Base-by-base conservation (phyloP, 2,329 filamentous ascomycete genomes). In the Grosmannia penicillata region DNA sequence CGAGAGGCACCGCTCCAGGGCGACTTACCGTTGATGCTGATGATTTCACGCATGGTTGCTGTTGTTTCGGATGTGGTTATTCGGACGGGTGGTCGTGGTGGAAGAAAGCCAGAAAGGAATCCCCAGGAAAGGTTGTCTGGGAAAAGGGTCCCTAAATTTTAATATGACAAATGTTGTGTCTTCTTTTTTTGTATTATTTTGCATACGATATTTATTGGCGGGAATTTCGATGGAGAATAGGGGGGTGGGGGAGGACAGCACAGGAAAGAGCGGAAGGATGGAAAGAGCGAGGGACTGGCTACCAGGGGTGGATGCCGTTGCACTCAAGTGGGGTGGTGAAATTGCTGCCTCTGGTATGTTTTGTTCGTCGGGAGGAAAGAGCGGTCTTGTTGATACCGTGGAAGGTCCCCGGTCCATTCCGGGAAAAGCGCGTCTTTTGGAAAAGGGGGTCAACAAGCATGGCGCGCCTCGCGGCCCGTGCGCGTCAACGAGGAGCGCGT, bases 41-140 rank as follows among this genome's bases (percentile, higher is more conserved):
- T 94, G 63, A 96, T 86, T 78, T 96, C 89, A 82, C 89, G 87
- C 89, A 96, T 96, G 62, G 63, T 87, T 72, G 57, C 57, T 36
- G 13, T 36, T 29, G 21, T 33, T 32, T 13, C n/a, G 28, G 21
- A 8, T 25, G 15, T 22, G 26, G 21, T 15, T 22, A 10, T 13
- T 9, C n/a, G n/a, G 30, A 18, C 28, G 28, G 27, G 21, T 30
- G 23, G 10, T 23, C 32, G 23, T 9, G 14, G 39, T 15, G 30
- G 34, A 34, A 27, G 19, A 25, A 25, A 29, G 14, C 21, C 9
- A 33, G 36, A 17, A 19, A 23, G 26, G 32, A 18, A 21, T 32
- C 24, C 23, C 33, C 23, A 35, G 33, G 22, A 18, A 19, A 33
- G 23, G 30, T 29, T 30, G 35, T 30, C 30, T 37, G n/a, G 37